Evolutionary conservation across 306 rosid genomes (phyloP), one percentile per base, ranked within the genome.

Genomic region (Canavalia ensiformis): DNA sequence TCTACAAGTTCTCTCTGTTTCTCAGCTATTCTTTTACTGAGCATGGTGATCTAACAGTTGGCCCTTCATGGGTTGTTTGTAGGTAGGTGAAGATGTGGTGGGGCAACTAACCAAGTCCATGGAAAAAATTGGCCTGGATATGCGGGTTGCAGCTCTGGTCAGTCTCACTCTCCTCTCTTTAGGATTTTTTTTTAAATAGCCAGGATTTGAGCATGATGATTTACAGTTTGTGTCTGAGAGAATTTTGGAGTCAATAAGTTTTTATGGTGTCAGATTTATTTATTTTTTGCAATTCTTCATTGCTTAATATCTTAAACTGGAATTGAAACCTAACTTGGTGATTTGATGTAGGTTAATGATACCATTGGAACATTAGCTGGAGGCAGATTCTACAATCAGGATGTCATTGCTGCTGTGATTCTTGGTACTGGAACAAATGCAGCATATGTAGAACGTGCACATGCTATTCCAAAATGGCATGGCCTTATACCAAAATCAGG

Each of bases 351-450:
- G 98, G 98, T 94, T 59, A 94, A 94, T 88, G 98, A 94, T 81
- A 94, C 98, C 13, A 88, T 94, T 69, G 98, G 98, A 68, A 94
- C 98, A 60, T 85, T 94, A 86, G 98, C 98, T 52, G 98, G 98
- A 68, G 98, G 98, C 71, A 86, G 92, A 85, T 94, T 89, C 88
- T 51, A 83, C 77, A 80, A 91, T 80, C 89, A 80, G 72, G 92
- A 92, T 94, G 98, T 89, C 42, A 72, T 92, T 82, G 98, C 96
- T 63, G 96, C 97, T 81, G 96, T 92, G 81, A 94, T 94, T 86
- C 88, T 94, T 72, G 98, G 98, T 81, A 94, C 98, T 1, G 98
- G 98, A 71, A 94, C 98, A 82, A 94, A 94, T 79, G 98, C 98
- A 4, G 98, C 98, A 52, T 94, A 94, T 68, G 94, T 94, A 37